phyloP scores from a whole-genome alignment of 331 rosid genomes.

The Phaseolus coccineus region DNA sequence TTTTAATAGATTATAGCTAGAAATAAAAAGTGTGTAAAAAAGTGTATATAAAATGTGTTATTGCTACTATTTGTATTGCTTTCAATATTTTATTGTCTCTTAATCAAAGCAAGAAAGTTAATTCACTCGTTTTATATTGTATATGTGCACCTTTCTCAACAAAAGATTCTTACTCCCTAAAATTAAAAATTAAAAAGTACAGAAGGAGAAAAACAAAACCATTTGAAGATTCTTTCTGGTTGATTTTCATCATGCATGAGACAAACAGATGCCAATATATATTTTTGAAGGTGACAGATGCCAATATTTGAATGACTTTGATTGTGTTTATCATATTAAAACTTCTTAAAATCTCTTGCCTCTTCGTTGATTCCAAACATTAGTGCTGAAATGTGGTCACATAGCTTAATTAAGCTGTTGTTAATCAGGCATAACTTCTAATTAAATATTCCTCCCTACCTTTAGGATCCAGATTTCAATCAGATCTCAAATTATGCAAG shows the following conservation, averaged over 20 bases:
- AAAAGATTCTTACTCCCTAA: neutral
- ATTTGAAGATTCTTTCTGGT: neutral
- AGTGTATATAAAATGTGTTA: too few species aligned
- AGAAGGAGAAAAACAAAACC: neutral
- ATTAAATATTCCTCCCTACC: neutral
- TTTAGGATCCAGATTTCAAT: neutral
- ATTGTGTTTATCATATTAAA: neutral
- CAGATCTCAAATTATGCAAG: neutral
- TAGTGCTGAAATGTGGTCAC: neutral
- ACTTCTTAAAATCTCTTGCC: neutral
- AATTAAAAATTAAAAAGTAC: neutral
- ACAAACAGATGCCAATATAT: neutral
- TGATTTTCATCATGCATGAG: neutral
- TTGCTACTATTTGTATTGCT: too few species aligned
- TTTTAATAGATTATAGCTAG: too few species aligned
- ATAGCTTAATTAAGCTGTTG: neutral
- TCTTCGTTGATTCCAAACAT: neutral
- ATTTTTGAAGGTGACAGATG: neutral
- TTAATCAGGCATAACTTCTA: neutral
- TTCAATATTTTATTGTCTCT: neutral
- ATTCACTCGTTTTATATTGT: neutral
- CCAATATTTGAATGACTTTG: too few species aligned
- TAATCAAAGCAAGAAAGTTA: neutral
- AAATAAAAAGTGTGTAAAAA: too few species aligned
- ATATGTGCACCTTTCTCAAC: neutral